phyloP scores from a whole-genome alignment of 1,284 basidiomycete genomes.

The Malassezia arunalokei region DNA sequence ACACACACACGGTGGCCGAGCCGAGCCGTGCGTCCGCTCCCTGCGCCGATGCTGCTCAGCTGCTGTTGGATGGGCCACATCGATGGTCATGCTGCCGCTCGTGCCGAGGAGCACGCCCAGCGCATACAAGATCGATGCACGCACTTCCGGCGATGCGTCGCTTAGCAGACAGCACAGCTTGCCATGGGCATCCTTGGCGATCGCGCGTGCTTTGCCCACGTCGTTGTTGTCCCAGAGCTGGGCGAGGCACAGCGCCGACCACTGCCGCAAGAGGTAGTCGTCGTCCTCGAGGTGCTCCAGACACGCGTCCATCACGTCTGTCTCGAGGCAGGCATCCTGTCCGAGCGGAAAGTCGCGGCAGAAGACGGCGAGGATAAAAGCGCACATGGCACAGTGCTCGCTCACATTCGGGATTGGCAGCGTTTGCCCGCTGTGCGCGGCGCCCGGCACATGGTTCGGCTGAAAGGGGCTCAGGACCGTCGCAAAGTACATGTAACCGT shows the following conservation, averaged over 20 bases:
- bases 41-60: conserved; percentile 14
- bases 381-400: conserved; percentile 97
- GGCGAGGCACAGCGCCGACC: conserved; percentile 83
- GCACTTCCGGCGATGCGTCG: conserved; percentile 84
- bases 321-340: conserved; percentile 71
- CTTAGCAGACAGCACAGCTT: conserved; percentile 69
- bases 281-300: conserved; percentile 68
- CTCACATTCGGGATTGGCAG: conserved; percentile 69
- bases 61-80: conserved; percentile 24
- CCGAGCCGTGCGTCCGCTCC: conserved; percentile 10
- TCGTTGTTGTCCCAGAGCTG: conserved; percentile 92
- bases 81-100: conserved; percentile 52
- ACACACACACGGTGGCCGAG: conserved; percentile 55
- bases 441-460: conserved; percentile 1
- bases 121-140: conserved; percentile 79
- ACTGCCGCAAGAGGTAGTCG: conserved; percentile 83
- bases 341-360: conserved; percentile 76
- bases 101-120: conserved; percentile 88
- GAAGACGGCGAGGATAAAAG: conserved; percentile 86
- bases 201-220: conserved; percentile 73
- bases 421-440: conserved; percentile 1
- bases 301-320: conserved; percentile 79
- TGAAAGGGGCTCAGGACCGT: conserved; percentile 24
- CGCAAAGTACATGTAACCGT: conserved; percentile 44
- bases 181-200: conserved; percentile 71